Evolutionary conservation across 1,284 basidiomycete genomes (phyloP), one percentile per base, ranked within the genome.

Genomic region (Sphagnurus paluster): DNA sequence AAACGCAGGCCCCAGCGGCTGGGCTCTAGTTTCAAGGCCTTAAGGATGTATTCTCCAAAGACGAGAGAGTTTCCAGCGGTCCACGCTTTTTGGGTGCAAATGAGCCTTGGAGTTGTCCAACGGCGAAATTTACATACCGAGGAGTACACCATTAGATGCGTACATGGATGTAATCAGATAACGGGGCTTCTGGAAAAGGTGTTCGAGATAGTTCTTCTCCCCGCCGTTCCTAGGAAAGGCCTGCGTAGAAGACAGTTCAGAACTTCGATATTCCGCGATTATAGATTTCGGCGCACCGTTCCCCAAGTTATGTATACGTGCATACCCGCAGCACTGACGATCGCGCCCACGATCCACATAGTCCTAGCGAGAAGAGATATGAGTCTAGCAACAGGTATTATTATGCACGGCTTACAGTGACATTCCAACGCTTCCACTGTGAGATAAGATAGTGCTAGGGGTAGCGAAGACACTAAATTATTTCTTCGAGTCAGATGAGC

Each of bases 31-130:
- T 60, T 56, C 10, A 59, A 54, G 3, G 69, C 63, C 39, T 62
- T 54, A 26, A 69, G 56, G 24, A 63, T 52, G 42, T 71, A 70
- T 59, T 69, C 65, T 2, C 66, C 66, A 24, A 68, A 70, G n/a
- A 69, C 65, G n/a, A 69, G 57, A 6, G 62, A 62, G 42, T 65
- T 68, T 4, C 62, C 65, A 4, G 66, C 61, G 4, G 63, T 61
- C 56, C 60, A 68, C 19, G 64, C 66, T 65, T 53, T 28, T 62
- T 1, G 63, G 64, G 30, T 14, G 66, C 68, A 13, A 67, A 62
- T 13, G 67, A 56, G 13, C 58, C 62, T 41, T 62, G 7, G 60
- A 60, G 52, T 56, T 65, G 19, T 59, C 62, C 63, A 20, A 34
- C 33, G 35, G 32, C n/a, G 26, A 37, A 6, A 14, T n/a, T n/a